Conservation (phyloP, 2,329 filamentous ascomycete genomes). For the Cytospora leucostoma region DNA sequence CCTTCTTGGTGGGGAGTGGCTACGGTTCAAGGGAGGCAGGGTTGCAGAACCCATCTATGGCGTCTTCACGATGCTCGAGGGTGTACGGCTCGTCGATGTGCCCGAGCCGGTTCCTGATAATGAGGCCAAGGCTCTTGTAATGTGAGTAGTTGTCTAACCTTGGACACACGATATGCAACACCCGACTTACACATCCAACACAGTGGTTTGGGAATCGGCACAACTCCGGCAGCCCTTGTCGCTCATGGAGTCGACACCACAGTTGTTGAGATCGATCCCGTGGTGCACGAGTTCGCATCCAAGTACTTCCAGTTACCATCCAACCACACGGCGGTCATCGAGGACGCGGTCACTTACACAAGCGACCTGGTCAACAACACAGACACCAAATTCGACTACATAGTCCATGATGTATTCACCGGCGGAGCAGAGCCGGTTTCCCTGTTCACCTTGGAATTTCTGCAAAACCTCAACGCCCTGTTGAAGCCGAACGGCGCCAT, state of each 20-base stretch:
- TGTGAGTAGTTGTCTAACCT: slow-evolving; percentile 57
- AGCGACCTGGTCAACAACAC: slow-evolving; percentile 45
- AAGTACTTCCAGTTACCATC: slow-evolving; percentile 79
- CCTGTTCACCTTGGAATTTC: slow-evolving; percentile 85
- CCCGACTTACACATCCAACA: neutral
- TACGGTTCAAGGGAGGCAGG: slow-evolving; percentile 52
- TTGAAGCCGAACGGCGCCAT: slow-evolving; percentile 79
- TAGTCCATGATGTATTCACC: slow-evolving; percentile 97
- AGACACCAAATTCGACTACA: slow-evolving; percentile 73
- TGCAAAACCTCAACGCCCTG: slow-evolving; percentile 68
- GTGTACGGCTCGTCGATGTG: slow-evolving; percentile 75
- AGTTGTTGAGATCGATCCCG: slow-evolving; percentile 90
- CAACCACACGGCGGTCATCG: slow-evolving; percentile 78
- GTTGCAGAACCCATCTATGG: slow-evolving; percentile 88
- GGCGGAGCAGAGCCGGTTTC: slow-evolving; percentile 88
- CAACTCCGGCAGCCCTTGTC: slow-evolving; percentile 83
- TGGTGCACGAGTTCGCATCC: slow-evolving; percentile 79
- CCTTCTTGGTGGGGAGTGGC: slow-evolving; percentile 90
- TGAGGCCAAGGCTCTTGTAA: slow-evolving; percentile 79
- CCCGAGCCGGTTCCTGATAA: slow-evolving; percentile 56
- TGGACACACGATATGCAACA: slow-evolving; percentile 25
- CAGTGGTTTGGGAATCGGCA: slow-evolving; percentile 89
- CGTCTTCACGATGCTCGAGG: slow-evolving; percentile 95
- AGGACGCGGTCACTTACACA: slow-evolving; percentile 77
- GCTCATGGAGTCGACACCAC: slow-evolving; percentile 89